Conservation (phyloP, 2,329 filamentous ascomycete species). For the Calonectria hawksworthii region DNA sequence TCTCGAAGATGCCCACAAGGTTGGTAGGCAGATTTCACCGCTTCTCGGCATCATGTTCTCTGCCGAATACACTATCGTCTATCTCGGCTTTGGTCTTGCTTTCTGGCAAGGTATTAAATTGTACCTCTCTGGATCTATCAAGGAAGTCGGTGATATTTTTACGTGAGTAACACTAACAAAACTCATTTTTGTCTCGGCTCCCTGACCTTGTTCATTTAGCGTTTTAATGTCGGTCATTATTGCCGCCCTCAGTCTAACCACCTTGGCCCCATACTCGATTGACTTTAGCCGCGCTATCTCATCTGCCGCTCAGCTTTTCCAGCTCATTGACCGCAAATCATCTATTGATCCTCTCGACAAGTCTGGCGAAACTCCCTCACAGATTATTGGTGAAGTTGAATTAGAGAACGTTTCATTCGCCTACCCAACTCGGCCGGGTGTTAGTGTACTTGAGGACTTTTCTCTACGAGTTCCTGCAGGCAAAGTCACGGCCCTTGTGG, state of each 20-base stretch:
- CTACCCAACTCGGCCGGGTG: constrained; percentile 60
- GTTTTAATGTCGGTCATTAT: constrained; percentile 57
- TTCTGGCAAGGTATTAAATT: constrained; percentile 62
- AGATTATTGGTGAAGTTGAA: constrained; percentile 51
- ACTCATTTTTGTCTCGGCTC: not conserved
- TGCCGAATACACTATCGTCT: constrained; percentile 57
- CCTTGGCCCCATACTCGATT: constrained; percentile 54
- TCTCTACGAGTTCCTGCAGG: constrained; percentile 59
- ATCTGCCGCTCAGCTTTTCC: constrained; percentile 53
- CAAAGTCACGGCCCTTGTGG: constrained; percentile 59
- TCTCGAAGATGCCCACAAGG: constrained; percentile 51
- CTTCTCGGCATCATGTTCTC: constrained; percentile 56
- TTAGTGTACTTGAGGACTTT: constrained; percentile 58
- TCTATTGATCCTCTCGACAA: constrained; percentile 53
- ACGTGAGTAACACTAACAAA: constrained; percentile 42
- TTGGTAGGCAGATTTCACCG: constrained; percentile 55
- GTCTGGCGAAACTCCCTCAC: constrained; percentile 47
- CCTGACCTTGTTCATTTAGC: constrained; percentile 31
- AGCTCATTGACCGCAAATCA: constrained; percentile 55
- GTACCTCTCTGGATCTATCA: constrained; percentile 54
- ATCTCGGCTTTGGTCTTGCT: constrained; percentile 57
- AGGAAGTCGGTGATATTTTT: constrained; percentile 55
- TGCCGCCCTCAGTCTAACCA: constrained; percentile 53
- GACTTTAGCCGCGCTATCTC: constrained; percentile 56
- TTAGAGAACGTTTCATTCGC: constrained; percentile 58